Conservation (phyloP, 192 early-diverging fungal species). For the Coemansia sp. region DNA sequence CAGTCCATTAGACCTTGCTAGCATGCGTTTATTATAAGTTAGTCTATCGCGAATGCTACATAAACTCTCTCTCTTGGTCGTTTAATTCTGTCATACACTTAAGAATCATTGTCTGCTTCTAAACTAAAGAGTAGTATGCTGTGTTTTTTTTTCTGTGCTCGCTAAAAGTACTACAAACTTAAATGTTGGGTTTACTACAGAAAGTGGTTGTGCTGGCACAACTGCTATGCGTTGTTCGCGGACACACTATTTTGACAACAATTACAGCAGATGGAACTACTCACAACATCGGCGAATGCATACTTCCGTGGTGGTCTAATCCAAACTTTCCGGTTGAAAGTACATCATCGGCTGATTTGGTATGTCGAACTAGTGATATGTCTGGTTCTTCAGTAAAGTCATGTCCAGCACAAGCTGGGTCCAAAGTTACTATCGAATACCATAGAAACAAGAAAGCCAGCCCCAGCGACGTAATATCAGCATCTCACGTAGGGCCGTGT, state of each 20-base stretch:
- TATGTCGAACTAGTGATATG: slow-evolving; percentile 6
- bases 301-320: slow-evolving; percentile 3
- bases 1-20: not conserved
- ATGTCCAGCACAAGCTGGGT: slow-evolving; percentile 11
- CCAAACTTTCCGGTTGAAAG: slow-evolving; percentile 4
- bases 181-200: not conserved
- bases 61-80: not conserved
- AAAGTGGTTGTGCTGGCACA: not conserved
- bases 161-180: not conserved
- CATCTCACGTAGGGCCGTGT: slow-evolving; percentile 24
- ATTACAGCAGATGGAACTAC: not conserved
- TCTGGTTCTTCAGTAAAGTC: not conserved
- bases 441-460: not conserved
- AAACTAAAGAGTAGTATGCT: not conserved
- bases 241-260: not conserved
- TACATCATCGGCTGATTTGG: not conserved
- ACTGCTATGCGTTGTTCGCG: not conserved
- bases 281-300: slow-evolving; percentile 1
- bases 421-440: slow-evolving; percentile 3
- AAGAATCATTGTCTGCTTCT: not conserved
- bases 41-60: not conserved
- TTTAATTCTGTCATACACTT: too few relatives aligned
- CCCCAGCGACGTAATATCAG: not conserved
- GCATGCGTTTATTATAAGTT: not conserved
- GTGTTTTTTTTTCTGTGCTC: not conserved